phyloP scores from a whole-genome alignment of 148 eudicot species.

The Oxyria digyna region DNA sequence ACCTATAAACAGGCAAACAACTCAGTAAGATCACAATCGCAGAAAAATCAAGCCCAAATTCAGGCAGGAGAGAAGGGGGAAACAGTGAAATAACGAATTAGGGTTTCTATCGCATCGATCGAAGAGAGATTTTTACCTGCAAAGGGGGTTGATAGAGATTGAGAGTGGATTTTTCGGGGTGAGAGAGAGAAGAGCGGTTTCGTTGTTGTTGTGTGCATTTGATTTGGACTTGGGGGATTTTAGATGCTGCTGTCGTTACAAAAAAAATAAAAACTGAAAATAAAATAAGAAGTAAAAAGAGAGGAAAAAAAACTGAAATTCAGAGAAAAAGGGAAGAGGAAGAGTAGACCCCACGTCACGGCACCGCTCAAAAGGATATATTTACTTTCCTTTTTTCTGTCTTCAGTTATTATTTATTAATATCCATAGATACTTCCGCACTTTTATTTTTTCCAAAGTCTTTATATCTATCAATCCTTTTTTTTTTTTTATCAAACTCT shows the following conservation, averaged over 20 bases:
- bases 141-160: constrained; percentile 11
- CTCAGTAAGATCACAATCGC: background rate
- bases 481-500: too few species aligned
- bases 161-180: constrained; percentile 9
- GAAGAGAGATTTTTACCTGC: background rate
- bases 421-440: background rate
- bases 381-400: background rate
- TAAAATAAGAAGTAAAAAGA: background rate
- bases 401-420: background rate
- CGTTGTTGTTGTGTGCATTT: constrained; percentile 10
- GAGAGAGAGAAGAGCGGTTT: constrained; percentile 21
- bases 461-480: too few species aligned
- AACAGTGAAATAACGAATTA: background rate
- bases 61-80: background rate
- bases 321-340: constrained; percentile 11
- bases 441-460: background rate
- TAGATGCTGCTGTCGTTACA: background rate
- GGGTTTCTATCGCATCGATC: background rate
- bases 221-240: constrained; percentile 4
- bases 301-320: constrained; percentile 1
- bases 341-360: constrained; percentile 21
- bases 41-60: background rate
- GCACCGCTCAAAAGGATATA: background rate
- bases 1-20: constrained; percentile 11
- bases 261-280: background rate